Base-by-base conservation (phyloP, 495 filamentous ascomycete species). In the Penicillium psychrofluorescens region DNA sequence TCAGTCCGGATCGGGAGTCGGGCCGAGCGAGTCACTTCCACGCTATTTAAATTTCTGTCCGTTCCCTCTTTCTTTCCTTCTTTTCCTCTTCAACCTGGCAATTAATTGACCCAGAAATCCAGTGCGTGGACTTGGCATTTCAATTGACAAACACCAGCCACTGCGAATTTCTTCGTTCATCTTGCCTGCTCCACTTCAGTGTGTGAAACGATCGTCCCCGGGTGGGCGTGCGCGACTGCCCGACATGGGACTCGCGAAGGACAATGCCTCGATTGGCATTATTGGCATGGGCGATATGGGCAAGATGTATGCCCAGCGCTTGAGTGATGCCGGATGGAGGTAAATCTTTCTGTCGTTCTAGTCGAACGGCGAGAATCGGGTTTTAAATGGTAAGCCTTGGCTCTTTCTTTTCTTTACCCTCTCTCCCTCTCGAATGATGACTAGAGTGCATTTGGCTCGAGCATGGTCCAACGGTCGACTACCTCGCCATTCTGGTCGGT, bases 371-470 rank as follows among this genome's bases (percentile, higher is more conserved):
- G 11, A 35, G 37, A 39, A 40, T 36, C 13, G 36, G 35, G 35
- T 36, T 51, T 41, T 12, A 56, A 46, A 49, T 55, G 67, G 61
- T 65, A 61, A 67, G 63, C 55, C 46, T 41, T 16, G 22, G 27
- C 11, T 49, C 45, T 15, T 45, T 49, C 42, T 40, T 50, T 39
- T 39, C 33, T 40, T 45, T 28, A 54, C 36, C 50, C 41, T 43
- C 37, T 43, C 38, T 35, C 46, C 51, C 51, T 45, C 36, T 70
- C 58, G 55, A 59, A 90, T 91, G 90, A 95, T 96, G 90, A 96
- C 88, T 86, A 88, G 90, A 96, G 90, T 86, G 90, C 90, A 96
- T 96, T 96, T 96, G 90, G 90, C 90, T 96, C 87, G 89, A 96
- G 89, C 75, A 94, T 87, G 79, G 76, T 61, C 56, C 65, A 74